Evolutionary conservation across 306 rosid genomes (phyloP).

Genomic region (Cucurbita argyrosperma): DNA sequence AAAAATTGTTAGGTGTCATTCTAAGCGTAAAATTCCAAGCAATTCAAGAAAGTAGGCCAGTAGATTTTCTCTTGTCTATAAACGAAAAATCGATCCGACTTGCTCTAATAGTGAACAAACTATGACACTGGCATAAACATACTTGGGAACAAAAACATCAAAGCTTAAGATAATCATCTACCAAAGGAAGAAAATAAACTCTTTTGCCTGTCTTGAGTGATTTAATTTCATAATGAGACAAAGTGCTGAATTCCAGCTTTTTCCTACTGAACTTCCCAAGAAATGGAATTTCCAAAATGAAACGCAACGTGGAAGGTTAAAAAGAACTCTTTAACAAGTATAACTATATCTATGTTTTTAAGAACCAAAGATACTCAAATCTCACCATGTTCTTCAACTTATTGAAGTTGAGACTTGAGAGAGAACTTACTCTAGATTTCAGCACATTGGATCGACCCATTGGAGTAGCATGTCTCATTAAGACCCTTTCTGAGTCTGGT

Average conservation of each 20-base stretch:
- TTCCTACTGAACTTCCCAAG: background rate
- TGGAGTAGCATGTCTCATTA: slow-evolving; percentile 66
- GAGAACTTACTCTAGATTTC: slow-evolving; percentile 71
- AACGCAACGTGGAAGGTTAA: background rate
- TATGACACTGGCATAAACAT: background rate
- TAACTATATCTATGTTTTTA: background rate
- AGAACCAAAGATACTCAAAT: background rate
- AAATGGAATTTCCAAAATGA: background rate
- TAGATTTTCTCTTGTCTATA: background rate
- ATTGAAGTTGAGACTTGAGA: background rate
- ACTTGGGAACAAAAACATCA: background rate
- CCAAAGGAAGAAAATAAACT: background rate
- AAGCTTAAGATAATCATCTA: background rate
- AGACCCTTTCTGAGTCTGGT: slow-evolving; percentile 61
- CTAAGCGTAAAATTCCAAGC: background rate
- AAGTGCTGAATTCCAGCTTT: background rate
- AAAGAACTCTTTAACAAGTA: background rate
- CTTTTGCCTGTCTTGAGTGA: background rate
- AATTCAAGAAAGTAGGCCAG: background rate
- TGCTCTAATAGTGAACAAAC: background rate
- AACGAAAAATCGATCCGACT: background rate
- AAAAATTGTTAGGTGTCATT: background rate
- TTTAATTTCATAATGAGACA: background rate
- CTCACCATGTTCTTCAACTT: background rate
- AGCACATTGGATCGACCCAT: slow-evolving; percentile 52